phyloP scores from a whole-genome alignment of 1,284 basidiomycete species.

The Mycena sp. region DNA sequence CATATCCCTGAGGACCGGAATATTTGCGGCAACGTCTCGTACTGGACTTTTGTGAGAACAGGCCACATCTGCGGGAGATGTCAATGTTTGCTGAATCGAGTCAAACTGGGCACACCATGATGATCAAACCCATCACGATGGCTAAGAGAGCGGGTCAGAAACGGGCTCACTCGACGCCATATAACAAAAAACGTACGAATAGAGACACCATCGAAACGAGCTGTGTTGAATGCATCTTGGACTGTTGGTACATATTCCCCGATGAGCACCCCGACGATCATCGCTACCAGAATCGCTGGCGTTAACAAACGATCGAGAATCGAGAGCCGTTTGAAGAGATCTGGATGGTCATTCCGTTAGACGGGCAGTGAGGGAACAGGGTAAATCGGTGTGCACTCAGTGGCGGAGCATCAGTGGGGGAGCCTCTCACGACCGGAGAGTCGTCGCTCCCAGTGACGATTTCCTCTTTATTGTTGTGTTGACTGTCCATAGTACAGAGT shows the following conservation, averaged over 20 bases:
- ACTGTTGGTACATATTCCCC: slow-evolving; percentile 69
- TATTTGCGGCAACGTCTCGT: slow-evolving; percentile 73
- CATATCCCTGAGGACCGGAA: slow-evolving; percentile 68
- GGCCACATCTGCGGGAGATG: slow-evolving; percentile 78
- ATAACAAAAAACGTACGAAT: slow-evolving; percentile 58
- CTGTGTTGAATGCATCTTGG: slow-evolving; percentile 62
- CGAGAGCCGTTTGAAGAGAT: slow-evolving; percentile 52
- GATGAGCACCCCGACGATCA: slow-evolving; percentile 85
- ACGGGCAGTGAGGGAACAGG: too few relatives aligned
- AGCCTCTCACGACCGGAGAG: too few relatives aligned
- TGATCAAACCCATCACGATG: slow-evolving; percentile 79
- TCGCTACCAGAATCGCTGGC: slow-evolving; percentile 76
- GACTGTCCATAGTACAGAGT: too few relatives aligned
- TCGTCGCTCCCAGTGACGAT: too few relatives aligned
- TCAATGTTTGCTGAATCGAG: background rate
- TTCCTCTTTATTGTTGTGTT: too few relatives aligned
- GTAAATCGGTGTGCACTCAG: too few relatives aligned
- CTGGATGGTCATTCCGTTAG: too few relatives aligned
- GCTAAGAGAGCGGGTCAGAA: slow-evolving; percentile 54
- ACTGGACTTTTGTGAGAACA: slow-evolving; percentile 82
- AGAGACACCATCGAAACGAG: slow-evolving; percentile 63
- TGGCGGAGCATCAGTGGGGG: too few relatives aligned
- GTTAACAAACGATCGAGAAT: slow-evolving; percentile 77
- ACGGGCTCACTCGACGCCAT: slow-evolving; percentile 33
- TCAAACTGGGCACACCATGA: slow-evolving; percentile 55